These are phyloP conservation scores for Emmonsiellopsis sp. DNA, from an alignment of 2,329 filamentous ascomycete species.

Conservation along the genomic window DNA sequence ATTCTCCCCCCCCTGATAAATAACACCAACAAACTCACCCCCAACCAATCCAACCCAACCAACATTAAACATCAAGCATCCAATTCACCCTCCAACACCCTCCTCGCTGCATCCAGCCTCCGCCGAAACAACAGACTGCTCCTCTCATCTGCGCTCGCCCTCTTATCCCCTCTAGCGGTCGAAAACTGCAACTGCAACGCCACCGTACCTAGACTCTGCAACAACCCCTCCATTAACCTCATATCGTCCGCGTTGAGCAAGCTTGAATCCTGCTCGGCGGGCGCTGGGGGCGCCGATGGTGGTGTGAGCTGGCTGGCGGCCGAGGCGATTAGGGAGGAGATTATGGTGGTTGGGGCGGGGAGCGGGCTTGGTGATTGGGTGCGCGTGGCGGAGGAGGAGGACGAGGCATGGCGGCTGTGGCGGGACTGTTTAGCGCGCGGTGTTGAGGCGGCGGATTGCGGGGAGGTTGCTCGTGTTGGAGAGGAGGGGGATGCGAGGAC, in stretches of 20 bases:
- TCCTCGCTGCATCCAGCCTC: constrained; percentile 64
- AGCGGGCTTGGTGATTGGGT: neutral
- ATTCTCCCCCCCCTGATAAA: neutral
- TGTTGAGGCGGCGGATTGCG: neutral
- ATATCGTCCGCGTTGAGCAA: constrained; percentile 46
- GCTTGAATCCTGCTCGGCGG: constrained; percentile 24
- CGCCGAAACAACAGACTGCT: constrained; percentile 56
- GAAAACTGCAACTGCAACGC: constrained; percentile 42
- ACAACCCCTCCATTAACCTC: constrained; percentile 47
- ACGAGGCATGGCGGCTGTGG: neutral
- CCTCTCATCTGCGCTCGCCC: constrained; percentile 45
- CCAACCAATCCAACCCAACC: no score
- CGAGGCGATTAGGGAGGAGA: constrained; percentile 3
- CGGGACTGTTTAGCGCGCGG: neutral
- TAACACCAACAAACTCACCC: neutral
- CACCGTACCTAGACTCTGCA: constrained; percentile 42
- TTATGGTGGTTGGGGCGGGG: neutral
- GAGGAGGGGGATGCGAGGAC: constrained; percentile 12
- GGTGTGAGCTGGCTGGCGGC: neutral
- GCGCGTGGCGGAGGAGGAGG: neutral
- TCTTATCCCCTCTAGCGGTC: constrained; percentile 43
- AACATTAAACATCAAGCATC: constrained; percentile 22
- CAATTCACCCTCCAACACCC: constrained; percentile 62
- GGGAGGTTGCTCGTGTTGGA: neutral
- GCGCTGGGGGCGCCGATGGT: constrained; percentile 9